Percentiles rank a stretch among this genome's conserved stretches.
Evolutionary conservation across 176 grass and related monocot genomes (phyloP).

Genomic region (Oryza glaberrima): DNA sequence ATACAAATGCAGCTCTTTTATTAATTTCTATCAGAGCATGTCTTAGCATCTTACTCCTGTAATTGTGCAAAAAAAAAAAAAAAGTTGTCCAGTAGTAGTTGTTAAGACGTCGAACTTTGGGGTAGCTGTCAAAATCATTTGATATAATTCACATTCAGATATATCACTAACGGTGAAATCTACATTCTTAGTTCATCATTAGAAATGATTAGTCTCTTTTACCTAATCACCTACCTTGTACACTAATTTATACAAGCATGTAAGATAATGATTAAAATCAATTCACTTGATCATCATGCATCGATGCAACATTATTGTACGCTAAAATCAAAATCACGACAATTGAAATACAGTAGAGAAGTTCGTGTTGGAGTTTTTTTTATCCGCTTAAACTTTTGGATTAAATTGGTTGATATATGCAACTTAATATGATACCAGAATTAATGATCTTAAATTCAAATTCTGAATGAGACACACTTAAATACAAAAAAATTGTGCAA

Average conservation of each 20-base stretch:
- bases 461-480: too few relatives aligned
- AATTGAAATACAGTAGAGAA: not conserved
- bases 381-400: too few relatives aligned
- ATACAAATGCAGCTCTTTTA: too few relatives aligned
- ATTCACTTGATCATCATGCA: constrained; percentile 1
- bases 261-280: not conserved
- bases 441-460: too few relatives aligned
- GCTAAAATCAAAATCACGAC: not conserved
- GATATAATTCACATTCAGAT: not conserved
- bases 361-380: too few relatives aligned
- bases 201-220: constrained; percentile 4
- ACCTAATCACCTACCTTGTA: constrained; percentile 19
- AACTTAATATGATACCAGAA: too few relatives aligned
- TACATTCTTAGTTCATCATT: constrained; percentile 7
- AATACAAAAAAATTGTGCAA: too few relatives aligned
- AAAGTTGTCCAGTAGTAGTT: not conserved
- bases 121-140: constrained; percentile 21
- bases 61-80: not conserved
- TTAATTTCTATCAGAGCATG: too few relatives aligned
- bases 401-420: too few relatives aligned
- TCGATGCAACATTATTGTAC: not conserved
- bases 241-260: not conserved
- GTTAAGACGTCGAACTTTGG: not conserved
- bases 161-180: constrained; percentile 5
- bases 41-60: not conserved